These are phyloP conservation scores for Polychaeton citri DNA, from an alignment of 2,329 filamentous ascomycete species.

Conservation along the genomic window DNA sequence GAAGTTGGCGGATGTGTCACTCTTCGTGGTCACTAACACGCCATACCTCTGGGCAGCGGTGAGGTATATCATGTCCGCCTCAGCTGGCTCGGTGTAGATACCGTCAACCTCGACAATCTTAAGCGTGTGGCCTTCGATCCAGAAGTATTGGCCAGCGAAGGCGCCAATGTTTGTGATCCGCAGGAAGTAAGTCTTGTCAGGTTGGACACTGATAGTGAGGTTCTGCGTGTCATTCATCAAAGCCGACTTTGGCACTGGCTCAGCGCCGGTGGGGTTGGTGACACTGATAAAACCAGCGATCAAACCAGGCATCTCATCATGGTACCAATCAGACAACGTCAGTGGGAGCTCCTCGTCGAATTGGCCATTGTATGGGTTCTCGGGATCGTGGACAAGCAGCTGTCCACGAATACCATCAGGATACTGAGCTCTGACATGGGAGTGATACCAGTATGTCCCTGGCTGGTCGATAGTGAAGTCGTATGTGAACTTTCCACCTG, in stretches of 20 bases:
- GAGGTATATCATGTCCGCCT: slow-evolving; percentile 49
- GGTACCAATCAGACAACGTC: slow-evolving; percentile 63
- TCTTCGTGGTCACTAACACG: slow-evolving; percentile 48
- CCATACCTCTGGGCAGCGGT: slow-evolving; percentile 61
- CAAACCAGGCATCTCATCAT: slow-evolving; percentile 41
- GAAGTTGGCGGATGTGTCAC: slow-evolving; percentile 40
- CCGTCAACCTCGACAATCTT: slow-evolving; percentile 58
- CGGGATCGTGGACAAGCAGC: slow-evolving; percentile 49
- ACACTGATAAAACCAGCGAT: slow-evolving; percentile 42
- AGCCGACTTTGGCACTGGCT: slow-evolving; percentile 52
- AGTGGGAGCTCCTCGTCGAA: slow-evolving; percentile 50
- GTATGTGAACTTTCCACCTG: slow-evolving; percentile 51
- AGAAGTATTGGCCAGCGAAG: slow-evolving; percentile 59
- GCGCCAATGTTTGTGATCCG: slow-evolving; percentile 58
- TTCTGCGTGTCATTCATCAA: slow-evolving; percentile 50
- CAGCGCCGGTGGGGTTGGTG: slow-evolving; percentile 44
- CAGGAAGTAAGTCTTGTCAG: slow-evolving; percentile 48
- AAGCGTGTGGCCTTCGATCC: slow-evolving; percentile 54
- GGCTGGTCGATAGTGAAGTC: slow-evolving; percentile 46
- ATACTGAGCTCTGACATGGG: slow-evolving; percentile 50
- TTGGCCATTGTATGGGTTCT: slow-evolving; percentile 38
- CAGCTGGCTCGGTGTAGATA: slow-evolving; percentile 47
- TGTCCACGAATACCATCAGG: slow-evolving; percentile 57
- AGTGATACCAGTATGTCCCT: slow-evolving; percentile 55
- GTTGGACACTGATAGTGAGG: slow-evolving; percentile 29